Base-by-base conservation (phyloP, 495 filamentous ascomycete genomes). In the Tuber aestivum region DNA sequence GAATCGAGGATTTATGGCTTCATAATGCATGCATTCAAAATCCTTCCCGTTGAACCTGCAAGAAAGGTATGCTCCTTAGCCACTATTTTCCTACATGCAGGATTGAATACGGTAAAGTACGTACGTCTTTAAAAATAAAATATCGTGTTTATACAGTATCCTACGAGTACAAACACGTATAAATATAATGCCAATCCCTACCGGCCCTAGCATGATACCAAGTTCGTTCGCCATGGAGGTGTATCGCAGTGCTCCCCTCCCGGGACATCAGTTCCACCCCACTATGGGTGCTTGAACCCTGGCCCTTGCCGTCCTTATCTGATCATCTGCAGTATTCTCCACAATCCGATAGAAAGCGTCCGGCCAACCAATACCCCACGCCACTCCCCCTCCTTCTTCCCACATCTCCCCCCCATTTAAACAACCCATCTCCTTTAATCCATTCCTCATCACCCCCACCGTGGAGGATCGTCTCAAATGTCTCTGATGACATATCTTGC, bases 401-500 rank as follows among this genome's bases (percentile, higher is more conserved):
- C n/a, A 61, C 50, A 9, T 27, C n/a, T n/a, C 14, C n/a, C n/a
- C 12, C 50, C 3, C 8, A 61, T 61, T 61, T 27, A 27, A 3
- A 65, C 18, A 27, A 35, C 7, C 56, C 14, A 65, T 65, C 27
- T 8, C 16, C 56, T 56, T 14, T 14, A 32, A 65, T 18, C 32
- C 0, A 7, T 18, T 65, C 8, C 27, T 14, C 14, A 65, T 20
- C 27, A 16, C n/a, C 3, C 35, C 6, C 12, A 65, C n/a, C 50
- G 23, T 14, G 50, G 12, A 35, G 38, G 61, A 18, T 65, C 2
- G 20, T 12, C 41, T 72, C 72, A 70, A n/a, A 82, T 82, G 80
- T 41, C 70, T 1, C 83, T 89, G 45, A 79, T 89, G n/a, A 87
- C 89, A 77, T 91, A 91, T 78, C 83, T 90, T 69, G 85, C 87